Evolutionary conservation across 2,329 filamentous ascomycete genomes (phyloP), one percentile per base, ranked within the genome.

Genomic region (Aotearoamyces nothofagi): DNA sequence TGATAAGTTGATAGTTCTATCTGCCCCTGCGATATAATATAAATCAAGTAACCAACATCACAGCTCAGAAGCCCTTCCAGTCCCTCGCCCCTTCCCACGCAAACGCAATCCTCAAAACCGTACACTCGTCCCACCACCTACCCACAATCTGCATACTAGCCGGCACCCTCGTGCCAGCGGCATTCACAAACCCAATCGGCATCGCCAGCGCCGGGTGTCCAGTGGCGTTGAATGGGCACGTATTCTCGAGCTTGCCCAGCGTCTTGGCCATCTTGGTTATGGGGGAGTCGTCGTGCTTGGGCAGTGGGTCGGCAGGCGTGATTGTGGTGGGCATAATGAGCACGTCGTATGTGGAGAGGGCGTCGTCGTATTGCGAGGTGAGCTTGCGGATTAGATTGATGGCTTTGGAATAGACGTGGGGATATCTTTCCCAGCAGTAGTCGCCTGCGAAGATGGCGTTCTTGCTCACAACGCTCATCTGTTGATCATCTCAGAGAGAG

Each of bases 141-240:
- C 63, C 64, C 6, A 69, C 58, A 22, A 69, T 53, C 39, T 69
- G 63, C 52, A 69, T 53, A 0, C 64, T 61, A 1, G 67, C 61
- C 0, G 63, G 65, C 15, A 68, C 39, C 12, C 22, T 27, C 17
- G 24, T 22, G 5, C 43, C 31, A 4, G 56, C 52, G 20, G 61
- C 52, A 9, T 43, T 35, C 3, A 57, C 44, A 38, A 59, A 54
- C 0, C 65, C 64, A 17, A 63, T 49, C 0, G 64, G 64, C 24
- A 69, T 46, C 0, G 58, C 55, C 39, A 70, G 41, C 0, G 62
- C 66, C 0, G 66, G 64, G 35, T 69, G 64, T 0, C 65, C 65
- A 0, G 63, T 69, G 4, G 62, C 54, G 37, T 70, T 64, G 44
- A 70, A 69, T 5, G 60, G 53, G 5, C 60, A 59, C 4, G 66